Conservation (phyloP, 2,329 filamentous ascomycete species). For the Fusarium brachygibbosum region DNA sequence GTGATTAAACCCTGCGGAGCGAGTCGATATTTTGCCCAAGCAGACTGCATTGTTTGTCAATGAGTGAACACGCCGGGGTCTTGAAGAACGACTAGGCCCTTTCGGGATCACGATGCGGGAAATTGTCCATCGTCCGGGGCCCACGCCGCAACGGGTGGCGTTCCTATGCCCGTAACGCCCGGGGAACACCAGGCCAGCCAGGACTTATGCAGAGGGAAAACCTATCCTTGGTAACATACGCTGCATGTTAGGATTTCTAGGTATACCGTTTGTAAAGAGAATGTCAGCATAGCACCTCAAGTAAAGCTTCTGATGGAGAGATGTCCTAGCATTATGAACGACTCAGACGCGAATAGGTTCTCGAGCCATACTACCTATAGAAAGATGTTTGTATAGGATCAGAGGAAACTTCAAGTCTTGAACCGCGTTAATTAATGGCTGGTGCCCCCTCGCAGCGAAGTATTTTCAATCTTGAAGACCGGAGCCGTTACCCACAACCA, state of each 20-base stretch:
- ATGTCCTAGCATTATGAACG: not conserved
- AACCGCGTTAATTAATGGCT: conserved; percentile 6
- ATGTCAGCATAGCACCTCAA: not conserved
- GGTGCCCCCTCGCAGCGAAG: not conserved
- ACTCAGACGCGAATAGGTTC: not conserved
- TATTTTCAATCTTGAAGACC: conserved; percentile 2
- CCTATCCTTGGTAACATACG: not conserved
- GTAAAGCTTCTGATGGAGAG: not conserved
- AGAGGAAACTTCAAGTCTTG: not conserved
- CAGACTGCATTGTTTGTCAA: conserved; percentile 41
- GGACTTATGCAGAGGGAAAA: conserved; percentile 12
- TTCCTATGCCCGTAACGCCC: conserved; percentile 33
- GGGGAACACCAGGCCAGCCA: conserved; percentile 33
- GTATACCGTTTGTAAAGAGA: not conserved
- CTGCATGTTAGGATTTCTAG: not conserved
- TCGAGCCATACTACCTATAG: not conserved
- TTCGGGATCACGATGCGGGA: conserved; percentile 45
- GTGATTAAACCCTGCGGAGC: conserved; percentile 17
- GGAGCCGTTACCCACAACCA: conserved; percentile 28
- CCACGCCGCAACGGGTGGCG: conserved; percentile 41
- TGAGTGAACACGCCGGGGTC: conserved; percentile 38
- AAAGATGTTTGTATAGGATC: not conserved
- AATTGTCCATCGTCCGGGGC: conserved; percentile 47
- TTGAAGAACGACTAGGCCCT: conserved; percentile 35
- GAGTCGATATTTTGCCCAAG: conserved; percentile 37